These are phyloP conservation scores for Verbascum thapsus DNA, from an alignment of 257 asterid species.

Conservation along the genomic window DNA sequence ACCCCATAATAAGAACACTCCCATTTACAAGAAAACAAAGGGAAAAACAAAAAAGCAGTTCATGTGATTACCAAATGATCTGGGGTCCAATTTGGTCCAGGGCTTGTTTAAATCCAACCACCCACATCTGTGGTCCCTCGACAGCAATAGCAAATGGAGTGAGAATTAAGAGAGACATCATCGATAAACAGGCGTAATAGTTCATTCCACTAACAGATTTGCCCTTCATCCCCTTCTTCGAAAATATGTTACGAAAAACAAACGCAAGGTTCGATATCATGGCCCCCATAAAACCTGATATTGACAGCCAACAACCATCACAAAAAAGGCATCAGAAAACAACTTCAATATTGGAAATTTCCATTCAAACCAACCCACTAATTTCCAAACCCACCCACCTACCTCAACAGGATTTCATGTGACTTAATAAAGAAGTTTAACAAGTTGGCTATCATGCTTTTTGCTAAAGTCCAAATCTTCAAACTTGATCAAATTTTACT, in stretches of 20 bases:
- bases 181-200: conserved; percentile 72
- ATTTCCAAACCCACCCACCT: conserved; percentile 26
- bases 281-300: conserved; percentile 68
- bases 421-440: background rate
- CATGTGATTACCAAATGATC: conserved; percentile 52
- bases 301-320: conserved; percentile 38
- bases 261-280: conserved; percentile 71
- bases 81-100: conserved; percentile 64
- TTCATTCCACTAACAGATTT: conserved; percentile 79
- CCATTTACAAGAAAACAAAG: conserved; percentile 37
- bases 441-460: conserved; percentile 17
- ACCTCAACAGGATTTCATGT: conserved; percentile 27
- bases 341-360: conserved; percentile 14
- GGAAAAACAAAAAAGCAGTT: conserved; percentile 1
- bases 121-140: conserved; percentile 77
- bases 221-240: conserved; percentile 79
- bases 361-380: conserved; percentile 19
- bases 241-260: conserved; percentile 65
- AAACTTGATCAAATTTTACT: conserved; percentile 2
- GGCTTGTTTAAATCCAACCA: conserved; percentile 54
- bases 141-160: conserved; percentile 79
- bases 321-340: conserved; percentile 26
- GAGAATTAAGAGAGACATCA: conserved; percentile 61
- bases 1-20: no score
- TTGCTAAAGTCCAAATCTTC: background rate